These are phyloP conservation scores for Caloboletus firmus DNA, from an alignment of 1,284 basidiomycete genomes.

Conservation along the genomic window DNA sequence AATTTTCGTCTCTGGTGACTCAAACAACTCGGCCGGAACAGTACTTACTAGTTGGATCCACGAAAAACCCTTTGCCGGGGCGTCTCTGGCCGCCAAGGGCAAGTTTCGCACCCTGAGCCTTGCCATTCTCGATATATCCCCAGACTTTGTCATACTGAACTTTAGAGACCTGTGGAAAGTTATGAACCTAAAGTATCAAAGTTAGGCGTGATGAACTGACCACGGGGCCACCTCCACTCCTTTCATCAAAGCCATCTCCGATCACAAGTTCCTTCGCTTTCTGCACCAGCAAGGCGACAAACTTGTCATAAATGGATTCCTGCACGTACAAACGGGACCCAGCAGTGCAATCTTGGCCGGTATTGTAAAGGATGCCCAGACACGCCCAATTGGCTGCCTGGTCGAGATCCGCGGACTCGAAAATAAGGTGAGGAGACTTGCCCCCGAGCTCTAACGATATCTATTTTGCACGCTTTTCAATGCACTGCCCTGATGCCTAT, in stretches of 20 bases:
- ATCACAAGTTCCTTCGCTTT: slow-evolving; percentile 72
- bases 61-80: slow-evolving; percentile 66
- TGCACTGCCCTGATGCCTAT: slow-evolving; percentile 11
- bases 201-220: slow-evolving; percentile 42
- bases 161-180: slow-evolving; percentile 64
- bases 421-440: slow-evolving; percentile 89
- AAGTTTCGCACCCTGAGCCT: slow-evolving; percentile 79
- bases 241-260: slow-evolving; percentile 80
- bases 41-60: slow-evolving; percentile 72
- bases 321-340: slow-evolving; percentile 86
- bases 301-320: slow-evolving; percentile 82
- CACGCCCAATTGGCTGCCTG: slow-evolving; percentile 86
- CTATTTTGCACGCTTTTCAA: slow-evolving; percentile 38
- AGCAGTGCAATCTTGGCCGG: slow-evolving; percentile 86
- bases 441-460: slow-evolving; percentile 93
- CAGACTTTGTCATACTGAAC: slow-evolving; percentile 88
- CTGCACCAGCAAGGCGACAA: slow-evolving; percentile 64
- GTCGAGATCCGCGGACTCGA: slow-evolving; percentile 80
- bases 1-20: slow-evolving; percentile 2
- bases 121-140: slow-evolving; percentile 86
- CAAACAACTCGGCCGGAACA: slow-evolving; percentile 7
- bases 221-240: slow-evolving; percentile 76
- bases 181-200: slow-evolving; percentile 11
- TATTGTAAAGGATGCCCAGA: slow-evolving; percentile 82
- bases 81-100: slow-evolving; percentile 79